Evolutionary conservation across 2,329 filamentous ascomycete genomes (phyloP).

Genomic region (Penicillium sp.): DNA sequence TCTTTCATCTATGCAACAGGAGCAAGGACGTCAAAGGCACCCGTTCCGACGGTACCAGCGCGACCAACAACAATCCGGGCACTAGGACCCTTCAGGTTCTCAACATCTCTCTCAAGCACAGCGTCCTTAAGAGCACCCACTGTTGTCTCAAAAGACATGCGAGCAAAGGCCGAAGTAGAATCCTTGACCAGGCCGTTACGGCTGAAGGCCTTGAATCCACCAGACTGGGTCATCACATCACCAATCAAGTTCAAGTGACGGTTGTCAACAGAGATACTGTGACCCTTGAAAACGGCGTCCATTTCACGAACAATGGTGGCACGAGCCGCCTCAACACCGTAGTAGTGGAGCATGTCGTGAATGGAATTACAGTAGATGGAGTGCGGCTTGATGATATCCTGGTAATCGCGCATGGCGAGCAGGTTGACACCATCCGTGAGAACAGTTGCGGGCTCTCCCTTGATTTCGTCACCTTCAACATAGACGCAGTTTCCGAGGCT

Average conservation of each 20-base stretch:
- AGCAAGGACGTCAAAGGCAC: conserved; percentile 82
- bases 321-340: conserved; percentile 92
- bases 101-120: conserved; percentile 84
- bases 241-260: conserved; percentile 94
- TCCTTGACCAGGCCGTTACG: conserved; percentile 78
- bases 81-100: conserved; percentile 82
- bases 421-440: conserved; percentile 86
- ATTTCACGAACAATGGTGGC: conserved; percentile 85
- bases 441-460: conserved; percentile 54
- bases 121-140: conserved; percentile 91
- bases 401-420: conserved; percentile 83
- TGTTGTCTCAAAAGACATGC: conserved; percentile 99
- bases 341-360: conserved; percentile 75
- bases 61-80: conserved; percentile 85
- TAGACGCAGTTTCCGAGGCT: conserved; percentile 74
- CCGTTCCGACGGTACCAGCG: conserved; percentile 81
- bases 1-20: conserved; percentile 41
- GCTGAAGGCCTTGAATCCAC: conserved; percentile 88
- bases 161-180: conserved; percentile 88
- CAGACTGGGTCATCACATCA: conserved; percentile 95
- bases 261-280: conserved; percentile 89
- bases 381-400: conserved; percentile 82
- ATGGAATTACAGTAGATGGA: conserved; percentile 91
- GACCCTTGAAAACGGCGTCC: conserved; percentile 78
- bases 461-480: conserved; percentile 59